Conservation (phyloP, 2,329 filamentous ascomycete species). For the Ophiocordyceps camponoti-rufipedis region DNA sequence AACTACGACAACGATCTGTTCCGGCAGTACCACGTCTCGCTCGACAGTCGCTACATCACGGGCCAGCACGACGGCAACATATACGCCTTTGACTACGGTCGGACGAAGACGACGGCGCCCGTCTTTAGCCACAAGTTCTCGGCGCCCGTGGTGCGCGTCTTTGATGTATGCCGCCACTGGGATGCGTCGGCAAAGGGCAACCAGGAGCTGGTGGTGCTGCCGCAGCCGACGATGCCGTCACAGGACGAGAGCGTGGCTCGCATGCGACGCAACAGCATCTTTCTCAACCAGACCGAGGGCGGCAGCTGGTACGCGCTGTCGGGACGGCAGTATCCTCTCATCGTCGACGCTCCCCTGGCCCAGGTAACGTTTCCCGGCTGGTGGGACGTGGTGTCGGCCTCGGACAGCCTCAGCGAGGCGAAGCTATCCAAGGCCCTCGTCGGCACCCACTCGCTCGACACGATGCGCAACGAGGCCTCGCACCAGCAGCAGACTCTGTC, state of each 20-base stretch:
- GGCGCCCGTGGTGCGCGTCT: constrained; percentile 70
- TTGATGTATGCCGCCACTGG: constrained; percentile 65
- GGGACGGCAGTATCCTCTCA: constrained; percentile 67
- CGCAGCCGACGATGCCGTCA: constrained; percentile 57
- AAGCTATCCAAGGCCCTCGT: constrained; percentile 45
- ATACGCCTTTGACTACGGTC: constrained; percentile 57
- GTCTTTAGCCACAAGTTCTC: constrained; percentile 52
- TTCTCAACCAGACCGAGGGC: constrained; percentile 70
- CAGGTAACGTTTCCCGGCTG: constrained; percentile 26
- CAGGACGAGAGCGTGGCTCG: constrained; percentile 29
- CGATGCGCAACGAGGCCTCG: constrained; percentile 11
- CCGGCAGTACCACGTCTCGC: constrained; percentile 59
- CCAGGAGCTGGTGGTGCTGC: constrained; percentile 64
- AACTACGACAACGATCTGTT: constrained; percentile 77
- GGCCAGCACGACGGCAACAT: constrained; percentile 71
- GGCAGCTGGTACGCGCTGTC: constrained; percentile 93
- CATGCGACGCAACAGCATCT: constrained; percentile 47
- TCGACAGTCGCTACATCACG: constrained; percentile 80
- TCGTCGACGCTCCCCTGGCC: constrained; percentile 45
- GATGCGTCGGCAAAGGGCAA: constrained; percentile 44
- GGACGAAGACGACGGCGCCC: constrained; percentile 28
- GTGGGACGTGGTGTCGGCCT: constrained; percentile 22
- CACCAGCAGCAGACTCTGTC: constrained; percentile 22
- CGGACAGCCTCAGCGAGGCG: constrained; percentile 19
- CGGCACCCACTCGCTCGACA: constrained; percentile 50